Evolutionary conservation across 2,329 filamentous ascomycete species (phyloP).

Genomic region (Ophiostoma sp.): DNA sequence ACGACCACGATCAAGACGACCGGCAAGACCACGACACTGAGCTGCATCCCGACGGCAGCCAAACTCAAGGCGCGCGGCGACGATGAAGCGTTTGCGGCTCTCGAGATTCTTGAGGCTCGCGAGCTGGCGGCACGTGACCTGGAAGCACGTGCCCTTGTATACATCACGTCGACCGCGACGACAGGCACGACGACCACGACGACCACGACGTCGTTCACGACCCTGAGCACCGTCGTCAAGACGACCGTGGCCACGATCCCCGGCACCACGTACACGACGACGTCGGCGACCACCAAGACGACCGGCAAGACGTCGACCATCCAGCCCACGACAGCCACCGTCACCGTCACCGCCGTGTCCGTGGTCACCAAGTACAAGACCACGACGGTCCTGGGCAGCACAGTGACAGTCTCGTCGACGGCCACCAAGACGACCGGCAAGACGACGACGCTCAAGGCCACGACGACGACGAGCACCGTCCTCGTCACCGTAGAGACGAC

Average conservation of each 20-base stretch:
- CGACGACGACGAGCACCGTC: not conserved
- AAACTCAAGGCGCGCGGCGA: not conserved
- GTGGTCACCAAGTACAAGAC: not conserved
- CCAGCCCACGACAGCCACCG: not conserved
- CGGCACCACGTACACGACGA: conserved; percentile 6
- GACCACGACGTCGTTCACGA: not conserved
- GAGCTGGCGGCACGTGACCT: not conserved
- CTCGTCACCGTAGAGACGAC: not conserved
- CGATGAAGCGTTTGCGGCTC: too few relatives aligned
- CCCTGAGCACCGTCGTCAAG: not conserved
- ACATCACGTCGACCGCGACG: not conserved
- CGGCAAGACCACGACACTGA: not conserved
- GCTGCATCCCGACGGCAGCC: not conserved
- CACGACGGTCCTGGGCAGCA: conserved; percentile 1
- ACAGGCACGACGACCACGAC: not conserved
- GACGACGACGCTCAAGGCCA: not conserved
- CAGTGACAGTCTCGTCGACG: not conserved
- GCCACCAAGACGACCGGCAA: conserved; percentile 9
- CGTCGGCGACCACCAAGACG: conserved; percentile 9
- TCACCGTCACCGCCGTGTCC: not conserved
- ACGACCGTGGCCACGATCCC: not conserved
- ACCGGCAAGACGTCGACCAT: conserved; percentile 7
- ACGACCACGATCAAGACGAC: conserved; percentile 15
- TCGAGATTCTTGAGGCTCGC: not conserved
- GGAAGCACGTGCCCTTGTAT: not conserved